Evolutionary conservation across 805 yeast genomes (phyloP), one percentile per base, ranked within the genome.

Genomic region (Suhomyces emberorum): DNA sequence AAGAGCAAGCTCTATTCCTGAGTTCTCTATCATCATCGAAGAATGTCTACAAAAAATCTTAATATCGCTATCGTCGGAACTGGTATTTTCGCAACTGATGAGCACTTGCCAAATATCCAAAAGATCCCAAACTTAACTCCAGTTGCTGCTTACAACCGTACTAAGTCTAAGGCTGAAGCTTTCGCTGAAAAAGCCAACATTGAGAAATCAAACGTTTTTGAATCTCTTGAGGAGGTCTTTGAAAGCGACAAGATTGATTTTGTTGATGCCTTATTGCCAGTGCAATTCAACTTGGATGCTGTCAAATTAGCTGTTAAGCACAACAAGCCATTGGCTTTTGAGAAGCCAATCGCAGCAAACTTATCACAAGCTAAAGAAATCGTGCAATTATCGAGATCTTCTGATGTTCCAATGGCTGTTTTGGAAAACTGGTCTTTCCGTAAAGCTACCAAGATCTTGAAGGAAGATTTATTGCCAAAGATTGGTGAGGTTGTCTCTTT

Each of bases 291-390:
- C 58, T 65, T 79, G 30, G 77, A 70, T 26, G 80, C 80, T 2
- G 82, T 88, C 22, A 70, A 78, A 51, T 70, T 74, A 47, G 95
- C 95, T 2, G 67, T 87, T 37, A 72, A 75, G 32, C 74, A 83
- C 48, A 77, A 79, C 34, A 91, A 89, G 64, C 93, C 96, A 40
- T 70, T 89, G 30, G 70, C 78, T 25, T 61, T 91, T 52, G 98
- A 91, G 59, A 91, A 91, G 65, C 98, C 98, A 46, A 81, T 91
- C 55, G 93, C 97, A 22, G 95, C 95, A 26, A 81, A 75, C 42
- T 59, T 91, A 51, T 75, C 69, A 8, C 95, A 88, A 57, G 97
- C 96, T 15, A 72, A 69, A 42, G 81, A 85, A 59, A 77, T 91
- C 39, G 96, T 89, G 27, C 59, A 77, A 42, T 54, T 91, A 30